These are phyloP conservation scores for Pseudonitzschia delicatissima DNA, from an alignment of 108 stramenopile species.

Conservation along the genomic window DNA sequence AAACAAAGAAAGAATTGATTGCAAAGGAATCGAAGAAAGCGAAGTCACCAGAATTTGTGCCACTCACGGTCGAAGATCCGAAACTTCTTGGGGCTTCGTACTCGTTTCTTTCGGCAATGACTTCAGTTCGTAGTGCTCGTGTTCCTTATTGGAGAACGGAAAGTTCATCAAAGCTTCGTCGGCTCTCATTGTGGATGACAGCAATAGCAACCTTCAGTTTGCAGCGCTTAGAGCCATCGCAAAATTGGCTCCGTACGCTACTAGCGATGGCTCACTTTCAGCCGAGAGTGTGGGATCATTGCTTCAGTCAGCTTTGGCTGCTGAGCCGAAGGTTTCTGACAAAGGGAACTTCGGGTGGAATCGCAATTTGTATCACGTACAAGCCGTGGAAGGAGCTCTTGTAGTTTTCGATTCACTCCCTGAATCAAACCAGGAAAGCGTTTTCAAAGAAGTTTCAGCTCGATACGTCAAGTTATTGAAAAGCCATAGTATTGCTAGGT, in stretches of 20 bases:
- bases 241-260: slow-evolving; percentile 20
- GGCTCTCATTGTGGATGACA: slow-evolving; percentile 8
- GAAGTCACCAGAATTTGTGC: slow-evolving; percentile 11
- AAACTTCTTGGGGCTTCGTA: slow-evolving; percentile 24
- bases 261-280: slow-evolving; percentile 8
- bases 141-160: slow-evolving; percentile 13
- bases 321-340: background rate
- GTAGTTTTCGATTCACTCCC: slow-evolving; percentile 39
- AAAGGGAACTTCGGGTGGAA: slow-evolving; percentile 8
- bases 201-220: slow-evolving; percentile 19
- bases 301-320: slow-evolving; percentile 11
- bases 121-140: slow-evolving; percentile 17
- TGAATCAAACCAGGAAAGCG: slow-evolving; percentile 22
- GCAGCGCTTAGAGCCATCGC: slow-evolving; percentile 24
- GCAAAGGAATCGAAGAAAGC: background rate
- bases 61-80: slow-evolving; percentile 20
- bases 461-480: slow-evolving; percentile 38
- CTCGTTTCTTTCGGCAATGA: slow-evolving; percentile 33
- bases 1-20: background rate
- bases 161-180: slow-evolving; percentile 32
- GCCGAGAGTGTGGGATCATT: slow-evolving; percentile 15
- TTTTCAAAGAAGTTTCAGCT: slow-evolving; percentile 18
- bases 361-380: slow-evolving; percentile 17
- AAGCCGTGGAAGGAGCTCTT: slow-evolving; percentile 46
- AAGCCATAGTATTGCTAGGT: slow-evolving; percentile 27